phyloP scores from a whole-genome alignment of 768 basidiomycete genomes.

The Lyophyllum decastes region DNA sequence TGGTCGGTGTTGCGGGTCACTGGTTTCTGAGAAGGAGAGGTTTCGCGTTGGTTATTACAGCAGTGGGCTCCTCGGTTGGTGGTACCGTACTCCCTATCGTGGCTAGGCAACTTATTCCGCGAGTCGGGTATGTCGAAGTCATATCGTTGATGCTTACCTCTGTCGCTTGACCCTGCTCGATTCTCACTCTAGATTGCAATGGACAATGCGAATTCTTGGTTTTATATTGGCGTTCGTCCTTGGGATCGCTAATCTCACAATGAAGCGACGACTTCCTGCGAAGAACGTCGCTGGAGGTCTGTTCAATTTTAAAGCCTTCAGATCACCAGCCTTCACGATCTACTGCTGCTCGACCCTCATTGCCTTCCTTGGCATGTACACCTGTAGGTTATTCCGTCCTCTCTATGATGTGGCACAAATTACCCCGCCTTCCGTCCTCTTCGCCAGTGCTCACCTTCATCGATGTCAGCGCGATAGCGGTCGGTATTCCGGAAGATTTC shows the following conservation, averaged over 20 bases:
- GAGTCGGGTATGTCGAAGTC: constrained; percentile 47
- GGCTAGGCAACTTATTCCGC: constrained; percentile 50
- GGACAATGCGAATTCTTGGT: constrained; percentile 69
- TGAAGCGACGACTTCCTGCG: constrained; percentile 54
- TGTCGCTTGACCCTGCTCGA: background rate
- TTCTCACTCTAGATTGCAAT: constrained; percentile 51
- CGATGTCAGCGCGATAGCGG: constrained; percentile 46
- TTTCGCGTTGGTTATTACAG: constrained; percentile 53
- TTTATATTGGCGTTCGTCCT: constrained; percentile 54
- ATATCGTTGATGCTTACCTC: too few relatives aligned
- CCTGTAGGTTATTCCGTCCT: constrained; percentile 34
- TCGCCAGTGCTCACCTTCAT: constrained; percentile 64
- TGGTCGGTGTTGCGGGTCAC: constrained; percentile 53
- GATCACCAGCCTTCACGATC: constrained; percentile 45
- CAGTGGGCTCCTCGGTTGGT: constrained; percentile 59
- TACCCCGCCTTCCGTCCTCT: background rate
- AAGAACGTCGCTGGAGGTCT: constrained; percentile 52
- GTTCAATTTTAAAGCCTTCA: constrained; percentile 48
- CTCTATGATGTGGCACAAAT: background rate
- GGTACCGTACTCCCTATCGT: constrained; percentile 65
- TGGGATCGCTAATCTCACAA: constrained; percentile 46
- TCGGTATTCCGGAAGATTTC: constrained; percentile 48
- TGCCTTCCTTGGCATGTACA: constrained; percentile 64
- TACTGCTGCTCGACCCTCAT: constrained; percentile 51
- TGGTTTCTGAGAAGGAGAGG: constrained; percentile 64